A percentile compares a stretch with the other conserved stretches of the same genome.
Evolutionary conservation across 345 rosid genomes (phyloP).

Genomic region (Bruguiera gymnorhiza): DNA sequence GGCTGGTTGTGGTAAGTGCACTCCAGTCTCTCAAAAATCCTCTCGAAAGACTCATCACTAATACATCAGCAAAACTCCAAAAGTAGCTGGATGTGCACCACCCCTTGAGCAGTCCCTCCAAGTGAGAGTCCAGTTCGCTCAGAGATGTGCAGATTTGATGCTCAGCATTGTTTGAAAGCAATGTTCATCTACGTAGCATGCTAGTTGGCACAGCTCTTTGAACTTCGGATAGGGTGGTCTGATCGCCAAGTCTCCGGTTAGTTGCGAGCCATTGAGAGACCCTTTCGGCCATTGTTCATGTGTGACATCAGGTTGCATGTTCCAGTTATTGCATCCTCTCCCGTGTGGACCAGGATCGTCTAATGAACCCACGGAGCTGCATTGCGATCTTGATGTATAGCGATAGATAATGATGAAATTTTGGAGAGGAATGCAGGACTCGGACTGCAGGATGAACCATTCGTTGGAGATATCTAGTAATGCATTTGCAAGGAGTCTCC

Average conservation of each 20-base stretch:
- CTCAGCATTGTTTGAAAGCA: conserved; percentile 85
- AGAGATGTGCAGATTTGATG: conserved; percentile 48
- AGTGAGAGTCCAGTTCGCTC: conserved; percentile 73
- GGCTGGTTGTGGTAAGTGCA: conserved; percentile 59
- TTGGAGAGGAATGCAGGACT: conserved; percentile 82
- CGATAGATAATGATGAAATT: conserved; percentile 59
- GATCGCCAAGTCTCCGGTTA: conserved; percentile 63
- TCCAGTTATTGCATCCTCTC: conserved; percentile 63
- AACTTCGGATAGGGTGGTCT: conserved; percentile 61
- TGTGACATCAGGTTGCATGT: conserved; percentile 64
- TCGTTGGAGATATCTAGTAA: conserved; percentile 82
- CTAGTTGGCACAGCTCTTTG: conserved; percentile 62
- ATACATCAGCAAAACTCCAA: conserved; percentile 58
- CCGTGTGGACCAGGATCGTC: conserved; percentile 79
- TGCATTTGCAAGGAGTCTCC: conserved; percentile 85
- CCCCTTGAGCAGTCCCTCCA: conserved; percentile 95
- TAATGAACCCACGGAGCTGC: conserved; percentile 77
- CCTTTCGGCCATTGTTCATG: conserved; percentile 91
- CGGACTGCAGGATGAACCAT: conserved; percentile 85
- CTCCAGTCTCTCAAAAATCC: conserved; percentile 31
- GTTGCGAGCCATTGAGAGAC: conserved; percentile 94
- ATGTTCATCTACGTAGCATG: conserved; percentile 88
- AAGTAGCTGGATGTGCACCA: conserved; percentile 90
- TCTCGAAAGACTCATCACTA: conserved; percentile 50
- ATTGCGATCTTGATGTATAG: conserved; percentile 54